Percentiles rank a stretch among this genome's conserved stretches.
These are phyloP conservation scores for bread wheat (Triticum aestivum) DNA, from an alignment of 176 grass and related monocot genomes.

Conservation along the genomic window IWGSC_CS_RefSeq_v2.1 NC_057807.1:131040844-131041343, in stretches of 20 bases:
- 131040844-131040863: background rate
- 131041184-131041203: slow-evolving; percentile 55
- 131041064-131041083: slow-evolving; percentile 20
- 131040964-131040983: slow-evolving; percentile 13
- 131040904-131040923: slow-evolving; percentile 37
- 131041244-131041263: slow-evolving; percentile 64
- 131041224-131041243: slow-evolving; percentile 27
- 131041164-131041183: background rate
- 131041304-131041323: slow-evolving; percentile 53
- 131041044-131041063: slow-evolving; percentile 34
- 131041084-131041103: slow-evolving; percentile 4
- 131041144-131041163: background rate
- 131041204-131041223: slow-evolving; percentile 29
- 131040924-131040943: background rate
- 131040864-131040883: background rate
- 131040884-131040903: background rate
- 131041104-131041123: background rate
- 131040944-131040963: background rate
- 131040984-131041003: slow-evolving; percentile 11
- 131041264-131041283: slow-evolving; percentile 41
- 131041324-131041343: slow-evolving; percentile 50
- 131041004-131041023: slow-evolving; percentile 2
- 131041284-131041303: slow-evolving; percentile 39
- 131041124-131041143: background rate
- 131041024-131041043: slow-evolving; percentile 3